phyloP scores from a whole-genome alignment of 2,329 filamentous ascomycete species.

The Fusarium mexicanum region DNA sequence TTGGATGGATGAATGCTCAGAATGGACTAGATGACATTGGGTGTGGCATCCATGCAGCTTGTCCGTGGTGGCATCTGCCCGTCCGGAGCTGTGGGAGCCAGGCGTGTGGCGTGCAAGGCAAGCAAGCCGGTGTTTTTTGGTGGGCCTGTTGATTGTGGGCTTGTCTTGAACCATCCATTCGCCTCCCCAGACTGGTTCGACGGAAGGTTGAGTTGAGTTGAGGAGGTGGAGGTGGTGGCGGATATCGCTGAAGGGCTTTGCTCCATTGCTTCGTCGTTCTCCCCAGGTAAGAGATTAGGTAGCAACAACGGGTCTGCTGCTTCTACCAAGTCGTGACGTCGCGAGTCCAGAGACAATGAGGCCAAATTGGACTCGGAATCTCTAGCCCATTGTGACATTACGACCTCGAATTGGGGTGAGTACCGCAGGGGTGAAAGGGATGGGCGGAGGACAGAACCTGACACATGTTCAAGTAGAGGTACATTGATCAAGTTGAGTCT shows the following conservation, averaged over 20 bases:
- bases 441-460: slow-evolving; percentile 41
- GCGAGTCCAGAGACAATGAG: neutral
- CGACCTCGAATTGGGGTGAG: slow-evolving; percentile 36
- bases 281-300: neutral
- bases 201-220: neutral
- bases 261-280: neutral
- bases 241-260: neutral
- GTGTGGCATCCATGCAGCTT: slow-evolving; percentile 29
- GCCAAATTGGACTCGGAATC: slow-evolving; percentile 25
- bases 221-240: slow-evolving; percentile 3
- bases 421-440: slow-evolving; percentile 31
- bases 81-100: slow-evolving; percentile 38
- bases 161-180: slow-evolving; percentile 32
- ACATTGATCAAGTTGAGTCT: slow-evolving; percentile 36
- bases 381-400: slow-evolving; percentile 33
- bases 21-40: slow-evolving; percentile 26
- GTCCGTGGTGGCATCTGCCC: slow-evolving; percentile 38
- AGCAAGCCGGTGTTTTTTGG: slow-evolving; percentile 39
- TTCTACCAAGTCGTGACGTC: neutral
- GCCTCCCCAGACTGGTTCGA: slow-evolving; percentile 22
- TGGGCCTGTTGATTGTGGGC: slow-evolving; percentile 33
- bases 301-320: neutral
- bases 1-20: slow-evolving; percentile 24
- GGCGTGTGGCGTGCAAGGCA: slow-evolving; percentile 20
- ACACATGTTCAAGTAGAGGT: slow-evolving; percentile 44